Base-by-base conservation (phyloP, 1,284 basidiomycete genomes). In the Prillingera fragicola region DNA sequence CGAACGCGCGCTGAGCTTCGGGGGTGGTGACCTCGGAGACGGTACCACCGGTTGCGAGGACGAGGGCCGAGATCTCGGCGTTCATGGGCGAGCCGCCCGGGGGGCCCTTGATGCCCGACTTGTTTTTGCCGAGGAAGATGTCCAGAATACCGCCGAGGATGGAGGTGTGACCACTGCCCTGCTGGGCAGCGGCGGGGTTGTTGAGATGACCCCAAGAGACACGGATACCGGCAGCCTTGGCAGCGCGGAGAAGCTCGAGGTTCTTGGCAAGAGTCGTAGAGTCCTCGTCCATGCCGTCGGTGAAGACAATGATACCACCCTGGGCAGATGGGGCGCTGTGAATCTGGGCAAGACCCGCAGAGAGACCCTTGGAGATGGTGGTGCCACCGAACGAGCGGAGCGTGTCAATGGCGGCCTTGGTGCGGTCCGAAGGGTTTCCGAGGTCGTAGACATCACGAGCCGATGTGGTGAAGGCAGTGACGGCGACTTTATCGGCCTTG, bases 401-500 rank as follows among this genome's bases (percentile, higher is more conserved):
- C 19, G 14, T 8, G 34, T 19, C 2, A 28, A 43, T 31, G 12
- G 41, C 33, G 27, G 17, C 7, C 5, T 7, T 18, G 3, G 34
- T 15, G 21, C 22, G 18, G 8, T 14, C 19, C 15, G 19, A 26
- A 24, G 35, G 34, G n/a, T 24, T 15, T 22, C 41, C 41, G 10
- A 43, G 19, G 28, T 34, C 10, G 41, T 43, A 43, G 35, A 4
- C 25, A 18, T 37, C 27, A 6, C n/a, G 15, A 10, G n/a, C 29
- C 5, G 4, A n/a, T 14, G 21, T 23, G n/a, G n/a, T 38, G 35
- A 45, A 45, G 15, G n/a, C n/a, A 8, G 35, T 33, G 25, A 45
- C 32, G 6, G 43, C 32, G 19, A 45, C 32, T 19, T 26, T 24
- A 37, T 44, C 43, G 17, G 28, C 41, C 41, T 42, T 42, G 33